Base-by-base conservation (phyloP, 495 filamentous ascomycete genomes). In the Penicillium daleae region DNA sequence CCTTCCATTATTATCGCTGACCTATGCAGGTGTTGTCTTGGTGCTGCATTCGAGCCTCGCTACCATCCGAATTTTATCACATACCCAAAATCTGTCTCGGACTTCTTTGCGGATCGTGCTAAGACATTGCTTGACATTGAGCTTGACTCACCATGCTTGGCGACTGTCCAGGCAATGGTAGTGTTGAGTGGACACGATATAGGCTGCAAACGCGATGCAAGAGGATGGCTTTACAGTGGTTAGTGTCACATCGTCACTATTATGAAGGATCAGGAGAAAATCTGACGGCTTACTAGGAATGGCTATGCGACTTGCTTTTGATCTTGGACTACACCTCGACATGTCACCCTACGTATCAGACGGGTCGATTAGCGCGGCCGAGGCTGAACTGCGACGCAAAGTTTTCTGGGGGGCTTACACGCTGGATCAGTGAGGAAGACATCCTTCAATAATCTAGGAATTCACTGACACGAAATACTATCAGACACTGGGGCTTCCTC, bases 161-260 rank as follows among this genome's bases (percentile, higher is more conserved):
- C 72, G 2, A 78, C 77, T 0, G 65, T 78, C 19, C 77, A 79
- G 46, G 65, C 72, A 0, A 57, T 78, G 46, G 75, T 73, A 6
- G 59, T 79, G 31, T 61, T 79, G 12, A 76, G 75, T 54, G 65
- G 64, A 2, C 62, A 69, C 51, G 75, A 79, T 13, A 61, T 63
- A 26, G 64, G 48, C 12, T 66, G 61, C 19, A 71, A 56, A 3
- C 54, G 65, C 21, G 73, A 79, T 60, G 66, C 77, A 12, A 61
- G 75, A 17, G 77, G 77, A 2, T 78, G 74, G 76, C 62, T 79
- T 7, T 78, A 79, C 46, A 73, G 71, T 46, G 76, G 76, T 74
- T 68, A 64, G 61, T 15, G 5, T 17, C 31, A 26, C 27, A 15
- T 51, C 12, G 24, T 1, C 10, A 31, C 13, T 12, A 27, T 6